Evolutionary conservation across 306 rosid genomes (phyloP), one percentile per base, ranked within the genome.

Genomic region (Lagenaria siceraria): DNA sequence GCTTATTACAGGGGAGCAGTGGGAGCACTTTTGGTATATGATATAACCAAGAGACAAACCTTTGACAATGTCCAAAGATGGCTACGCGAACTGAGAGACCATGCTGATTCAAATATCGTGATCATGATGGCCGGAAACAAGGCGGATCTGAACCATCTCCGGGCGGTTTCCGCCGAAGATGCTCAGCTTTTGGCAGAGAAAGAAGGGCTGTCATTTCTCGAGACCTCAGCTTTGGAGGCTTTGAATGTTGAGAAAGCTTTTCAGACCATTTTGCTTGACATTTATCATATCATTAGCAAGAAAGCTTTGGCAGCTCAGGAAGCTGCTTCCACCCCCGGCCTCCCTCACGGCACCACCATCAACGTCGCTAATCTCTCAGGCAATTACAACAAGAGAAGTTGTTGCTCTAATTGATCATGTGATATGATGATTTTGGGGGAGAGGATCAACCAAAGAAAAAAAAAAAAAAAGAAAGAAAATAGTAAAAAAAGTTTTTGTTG

Each of bases 1-100:
- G 95, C 95, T 12, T 90, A 90, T 77, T 90, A 87, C 40, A 84
- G 95, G 79, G 95, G 95, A 69, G 95, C 92, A 15, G 92, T 90
- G 29, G 95, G 95, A n/a, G 90, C 95, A 42, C 80, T 90, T 29
- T 82, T 90, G 75, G 90, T 90, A 2, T 90, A 86, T 63, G 95
- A 90, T 84, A 90, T 90, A 51, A 90, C 91, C 75, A 90, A 90
- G 70, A 85, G 91, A 75, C 90, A 86, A 80, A 90, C 95, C 76
- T 90, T 90, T 46, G 95, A 90, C 36, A 90, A 87, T 82, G 91
- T 90, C 24, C 89, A 74, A 49, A 83, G 95, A 78, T 90, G 95
- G 94, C 87, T 90, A 15, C 95, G 91, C 12, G 95, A 90, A 72
- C 85, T 90, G 48, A 78, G 95, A 78, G 91, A 90, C 78, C 95